Conservation (phyloP, 1,284 basidiomycete species). For the Polyporus tsugae region DNA sequence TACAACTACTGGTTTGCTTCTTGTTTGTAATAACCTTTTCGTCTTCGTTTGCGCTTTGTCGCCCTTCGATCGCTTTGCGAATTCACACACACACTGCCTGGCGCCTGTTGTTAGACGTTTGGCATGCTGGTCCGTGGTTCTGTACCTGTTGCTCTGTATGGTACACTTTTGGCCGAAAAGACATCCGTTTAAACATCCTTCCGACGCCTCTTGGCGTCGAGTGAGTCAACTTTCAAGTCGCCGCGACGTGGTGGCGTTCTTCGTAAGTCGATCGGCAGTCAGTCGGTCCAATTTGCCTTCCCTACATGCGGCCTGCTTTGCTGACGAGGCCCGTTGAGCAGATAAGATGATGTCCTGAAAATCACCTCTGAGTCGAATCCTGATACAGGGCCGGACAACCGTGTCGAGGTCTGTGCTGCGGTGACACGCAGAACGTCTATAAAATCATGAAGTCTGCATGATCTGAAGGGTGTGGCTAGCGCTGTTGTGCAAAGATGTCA, state of each 20-base stretch:
- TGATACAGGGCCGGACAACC: background rate
- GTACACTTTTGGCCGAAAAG: constrained; percentile 28
- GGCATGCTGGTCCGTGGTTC: constrained; percentile 23
- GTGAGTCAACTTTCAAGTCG: background rate
- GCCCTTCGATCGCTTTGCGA: constrained; percentile 14
- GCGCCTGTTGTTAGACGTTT: constrained; percentile 21
- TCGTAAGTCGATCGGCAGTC: background rate
- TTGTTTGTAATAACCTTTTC: constrained; percentile 13
- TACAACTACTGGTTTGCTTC: constrained; percentile 23
- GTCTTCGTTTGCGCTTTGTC: constrained; percentile 1
- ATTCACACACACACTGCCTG: constrained; percentile 8
- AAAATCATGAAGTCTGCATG: background rate
- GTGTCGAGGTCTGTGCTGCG: background rate
- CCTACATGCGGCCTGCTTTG: background rate
- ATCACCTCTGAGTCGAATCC: background rate
- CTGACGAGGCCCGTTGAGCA: background rate
- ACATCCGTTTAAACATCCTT: constrained; percentile 18
- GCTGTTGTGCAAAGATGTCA: background rate
- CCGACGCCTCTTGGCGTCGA: background rate
- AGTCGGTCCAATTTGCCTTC: background rate
- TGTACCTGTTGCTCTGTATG: constrained; percentile 24
- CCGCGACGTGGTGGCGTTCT: background rate
- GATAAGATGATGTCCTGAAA: background rate
- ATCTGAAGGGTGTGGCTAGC: background rate
- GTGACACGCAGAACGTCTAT: background rate